phyloP scores from a whole-genome alignment of 2,329 filamentous ascomycete species.

The Arachnomyces sp. region DNA sequence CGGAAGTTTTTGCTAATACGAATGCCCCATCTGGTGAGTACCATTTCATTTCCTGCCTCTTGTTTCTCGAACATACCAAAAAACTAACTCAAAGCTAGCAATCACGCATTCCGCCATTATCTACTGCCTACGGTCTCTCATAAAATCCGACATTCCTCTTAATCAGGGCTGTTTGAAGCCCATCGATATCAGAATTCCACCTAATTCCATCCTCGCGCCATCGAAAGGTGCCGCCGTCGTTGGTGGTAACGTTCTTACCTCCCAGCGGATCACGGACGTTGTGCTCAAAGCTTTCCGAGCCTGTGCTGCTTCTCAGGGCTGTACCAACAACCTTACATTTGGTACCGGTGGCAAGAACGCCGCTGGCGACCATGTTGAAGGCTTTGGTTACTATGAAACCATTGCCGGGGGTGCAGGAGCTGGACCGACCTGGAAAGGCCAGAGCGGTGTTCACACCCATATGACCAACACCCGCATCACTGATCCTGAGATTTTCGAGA shows the following conservation, averaged over 20 bases:
- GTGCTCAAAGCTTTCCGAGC: slow-evolving; percentile 73
- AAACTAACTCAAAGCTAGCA: slow-evolving; percentile 32
- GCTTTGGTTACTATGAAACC: slow-evolving; percentile 84
- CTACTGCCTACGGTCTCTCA: slow-evolving; percentile 74
- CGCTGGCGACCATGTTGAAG: slow-evolving; percentile 52
- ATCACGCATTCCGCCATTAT: slow-evolving; percentile 80
- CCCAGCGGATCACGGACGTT: slow-evolving; percentile 74
- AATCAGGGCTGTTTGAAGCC: slow-evolving; percentile 80
- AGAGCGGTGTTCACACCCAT: slow-evolving; percentile 70
- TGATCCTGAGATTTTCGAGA: slow-evolving; percentile 73
- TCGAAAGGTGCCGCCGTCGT: slow-evolving; percentile 73
- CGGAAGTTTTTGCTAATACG: slow-evolving; percentile 71
- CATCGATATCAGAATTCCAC: slow-evolving; percentile 66
- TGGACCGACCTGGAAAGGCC: slow-evolving; percentile 67
- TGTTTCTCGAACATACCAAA: too few relatives aligned
- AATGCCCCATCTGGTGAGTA: slow-evolving; percentile 58
- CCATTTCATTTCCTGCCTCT: too few relatives aligned
- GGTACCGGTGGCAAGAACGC: slow-evolving; percentile 65
- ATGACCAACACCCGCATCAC: slow-evolving; percentile 88
- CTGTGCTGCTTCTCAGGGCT: slow-evolving; percentile 70
- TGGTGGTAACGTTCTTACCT: slow-evolving; percentile 73
- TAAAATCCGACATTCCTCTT: slow-evolving; percentile 72
- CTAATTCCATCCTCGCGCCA: slow-evolving; percentile 65
- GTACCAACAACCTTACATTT: slow-evolving; percentile 80
- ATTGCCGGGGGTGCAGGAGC: slow-evolving; percentile 75